These are phyloP conservation scores for Aechmea fasciata DNA, from an alignment of 176 grass and related monocot species.

Conservation along the genomic window DNA sequence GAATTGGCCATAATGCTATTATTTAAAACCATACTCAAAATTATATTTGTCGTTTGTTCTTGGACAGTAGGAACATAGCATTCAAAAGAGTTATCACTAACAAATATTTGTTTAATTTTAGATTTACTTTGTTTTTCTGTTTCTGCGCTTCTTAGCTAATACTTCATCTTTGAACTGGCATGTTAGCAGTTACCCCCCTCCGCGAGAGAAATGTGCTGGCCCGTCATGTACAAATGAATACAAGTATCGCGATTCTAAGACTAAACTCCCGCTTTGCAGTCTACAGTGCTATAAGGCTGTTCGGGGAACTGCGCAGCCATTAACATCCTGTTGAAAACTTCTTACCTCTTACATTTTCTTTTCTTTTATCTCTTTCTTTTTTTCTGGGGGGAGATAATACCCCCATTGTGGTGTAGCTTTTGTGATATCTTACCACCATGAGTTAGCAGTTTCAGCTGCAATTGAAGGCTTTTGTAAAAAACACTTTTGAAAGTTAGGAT, in stretches of 20 bases:
- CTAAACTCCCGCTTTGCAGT: constrained; percentile 74
- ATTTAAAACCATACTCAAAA: no score
- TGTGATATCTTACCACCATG: no score
- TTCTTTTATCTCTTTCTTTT: no score
- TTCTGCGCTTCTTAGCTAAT: not conserved
- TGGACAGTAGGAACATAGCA: no score
- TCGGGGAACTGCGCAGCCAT: constrained; percentile 4
- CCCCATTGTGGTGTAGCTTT: no score
- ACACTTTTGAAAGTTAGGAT: no score
- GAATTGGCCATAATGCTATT: no score
- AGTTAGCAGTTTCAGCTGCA: no score
- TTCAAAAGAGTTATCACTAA: no score
- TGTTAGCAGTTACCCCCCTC: constrained; percentile 53
- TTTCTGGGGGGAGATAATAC: no score
- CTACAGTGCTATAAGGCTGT: constrained; percentile 60
- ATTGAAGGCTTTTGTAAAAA: no score
- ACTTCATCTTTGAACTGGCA: not conserved
- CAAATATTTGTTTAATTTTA: not conserved
- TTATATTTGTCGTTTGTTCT: no score
- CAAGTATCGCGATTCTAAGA: constrained; percentile 61
- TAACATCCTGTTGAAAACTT: constrained; percentile 8
- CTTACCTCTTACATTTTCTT: not conserved
- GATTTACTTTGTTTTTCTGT: not conserved
- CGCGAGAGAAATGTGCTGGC: constrained; percentile 57
- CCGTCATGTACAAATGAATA: constrained; percentile 42